These are phyloP conservation scores for Hyphopichia homilentoma DNA, from an alignment of 805 yeast species.

Conservation along the genomic window DNA sequence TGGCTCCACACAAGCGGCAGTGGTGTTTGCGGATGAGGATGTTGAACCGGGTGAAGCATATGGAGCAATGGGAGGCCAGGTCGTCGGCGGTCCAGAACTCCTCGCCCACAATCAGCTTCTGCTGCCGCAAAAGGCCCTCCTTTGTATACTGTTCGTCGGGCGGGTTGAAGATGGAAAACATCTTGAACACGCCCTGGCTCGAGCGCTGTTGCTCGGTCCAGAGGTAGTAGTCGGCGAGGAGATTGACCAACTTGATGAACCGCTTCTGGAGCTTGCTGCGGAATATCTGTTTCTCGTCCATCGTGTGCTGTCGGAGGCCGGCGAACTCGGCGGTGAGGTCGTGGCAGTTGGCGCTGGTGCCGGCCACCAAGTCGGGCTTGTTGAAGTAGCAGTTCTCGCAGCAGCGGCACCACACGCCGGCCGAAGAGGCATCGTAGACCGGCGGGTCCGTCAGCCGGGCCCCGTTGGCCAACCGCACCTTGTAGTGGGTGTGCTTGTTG, in stretches of 20 bases:
- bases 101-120: slow-evolving; percentile 29
- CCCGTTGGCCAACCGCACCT: slow-evolving; percentile 45
- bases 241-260: slow-evolving; percentile 43
- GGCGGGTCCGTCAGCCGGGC: too few species aligned
- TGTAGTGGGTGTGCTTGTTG: slow-evolving; percentile 54
- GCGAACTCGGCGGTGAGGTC: slow-evolving; percentile 48
- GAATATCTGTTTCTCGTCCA: slow-evolving; percentile 50
- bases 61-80: slow-evolving; percentile 50
- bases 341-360: slow-evolving; percentile 25
- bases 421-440: slow-evolving; percentile 18
- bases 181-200: neutral
- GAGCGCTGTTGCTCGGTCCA: neutral
- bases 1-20: slow-evolving; percentile 82
- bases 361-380: slow-evolving; percentile 53
- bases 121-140: slow-evolving; percentile 5
- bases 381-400: slow-evolving; percentile 58
- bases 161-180: slow-evolving; percentile 1
- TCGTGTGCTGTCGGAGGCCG: slow-evolving; percentile 34
- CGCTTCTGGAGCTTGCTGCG: slow-evolving; percentile 60
- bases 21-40: slow-evolving; percentile 75
- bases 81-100: slow-evolving; percentile 61
- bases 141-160: slow-evolving; percentile 3
- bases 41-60: slow-evolving; percentile 59
- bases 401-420: slow-evolving; percentile 68
- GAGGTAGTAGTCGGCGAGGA: slow-evolving; percentile 15